These are phyloP conservation scores for Albizia julibrissin DNA, from an alignment of 306 rosid genomes.

Conservation along the genomic window DNA sequence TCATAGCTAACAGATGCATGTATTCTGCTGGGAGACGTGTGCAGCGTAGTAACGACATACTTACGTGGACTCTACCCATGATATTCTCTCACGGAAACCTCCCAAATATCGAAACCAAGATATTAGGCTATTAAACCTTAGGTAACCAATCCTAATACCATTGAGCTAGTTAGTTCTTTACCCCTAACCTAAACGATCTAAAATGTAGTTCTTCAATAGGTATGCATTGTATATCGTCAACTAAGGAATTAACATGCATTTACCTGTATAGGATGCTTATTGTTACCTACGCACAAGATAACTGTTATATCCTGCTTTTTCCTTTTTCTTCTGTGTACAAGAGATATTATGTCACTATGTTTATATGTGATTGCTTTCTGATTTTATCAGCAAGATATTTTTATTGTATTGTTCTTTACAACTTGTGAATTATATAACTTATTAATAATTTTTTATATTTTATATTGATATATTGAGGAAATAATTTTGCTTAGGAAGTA, in stretches of 20 bases:
- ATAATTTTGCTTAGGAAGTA: not conserved
- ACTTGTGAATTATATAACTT: not conserved
- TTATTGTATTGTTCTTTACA: not conserved
- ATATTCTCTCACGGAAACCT: too few relatives aligned
- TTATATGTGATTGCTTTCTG: not conserved
- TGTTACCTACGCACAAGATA: not conserved
- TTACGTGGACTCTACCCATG: too few relatives aligned
- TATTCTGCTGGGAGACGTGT: not conserved
- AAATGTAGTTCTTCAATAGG: not conserved
- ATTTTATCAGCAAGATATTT: not conserved
- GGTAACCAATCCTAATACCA: too few relatives aligned
- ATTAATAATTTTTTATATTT: not conserved
- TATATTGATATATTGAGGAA: not conserved
- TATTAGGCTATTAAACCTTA: too few relatives aligned
- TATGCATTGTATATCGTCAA: not conserved
- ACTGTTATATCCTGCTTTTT: not conserved
- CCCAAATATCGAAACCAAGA: too few relatives aligned
- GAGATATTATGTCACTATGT: not conserved
- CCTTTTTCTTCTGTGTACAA: not conserved
- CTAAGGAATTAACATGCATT: not conserved
- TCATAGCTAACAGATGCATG: conserved; percentile 11
- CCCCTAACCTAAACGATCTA: not conserved
- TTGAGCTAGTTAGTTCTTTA: too few relatives aligned
- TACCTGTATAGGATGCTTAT: not conserved
- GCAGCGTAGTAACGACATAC: too few relatives aligned